Evolutionary conservation across 1,284 basidiomycete genomes (phyloP).

Genomic region (Porodaedalea pini): DNA sequence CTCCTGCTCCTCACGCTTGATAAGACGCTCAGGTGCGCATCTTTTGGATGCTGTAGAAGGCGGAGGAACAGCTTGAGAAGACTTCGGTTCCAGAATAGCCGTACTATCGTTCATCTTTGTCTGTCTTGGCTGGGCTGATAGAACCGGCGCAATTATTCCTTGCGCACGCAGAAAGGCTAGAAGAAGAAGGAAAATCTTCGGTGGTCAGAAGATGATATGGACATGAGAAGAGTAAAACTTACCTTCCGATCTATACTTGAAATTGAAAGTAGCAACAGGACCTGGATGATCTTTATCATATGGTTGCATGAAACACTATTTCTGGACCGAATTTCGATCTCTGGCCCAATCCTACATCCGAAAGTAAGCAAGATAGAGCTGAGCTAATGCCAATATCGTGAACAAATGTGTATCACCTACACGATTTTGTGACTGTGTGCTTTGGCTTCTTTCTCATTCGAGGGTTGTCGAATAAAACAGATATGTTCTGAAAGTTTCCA

Average conservation of each 20-base stretch:
- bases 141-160: conserved; percentile 1
- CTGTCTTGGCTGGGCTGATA: background rate
- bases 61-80: too few species aligned
- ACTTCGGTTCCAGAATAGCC: conserved; percentile 2
- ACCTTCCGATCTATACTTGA: conserved; percentile 12
- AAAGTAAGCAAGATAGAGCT: too few species aligned
- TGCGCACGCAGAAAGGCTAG: conserved; percentile 11
- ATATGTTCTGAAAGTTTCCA: too few species aligned
- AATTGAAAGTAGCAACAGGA: conserved; percentile 11
- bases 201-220: background rate
- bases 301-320: background rate
- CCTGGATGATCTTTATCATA: conserved; percentile 8
- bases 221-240: background rate
- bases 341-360: too few species aligned
- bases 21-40: too few species aligned
- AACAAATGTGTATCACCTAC: too few species aligned
- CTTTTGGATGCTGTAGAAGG: too few species aligned
- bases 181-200: background rate
- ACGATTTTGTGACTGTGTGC: too few species aligned
- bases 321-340: background rate
- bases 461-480: too few species aligned
- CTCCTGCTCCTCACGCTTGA: conserved; percentile 28
- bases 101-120: conserved; percentile 2
- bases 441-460: too few species aligned
- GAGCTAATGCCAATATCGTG: too few species aligned